Conservation (phyloP, 23 red algal genomes). For the Gracilaria caudata region DNA sequence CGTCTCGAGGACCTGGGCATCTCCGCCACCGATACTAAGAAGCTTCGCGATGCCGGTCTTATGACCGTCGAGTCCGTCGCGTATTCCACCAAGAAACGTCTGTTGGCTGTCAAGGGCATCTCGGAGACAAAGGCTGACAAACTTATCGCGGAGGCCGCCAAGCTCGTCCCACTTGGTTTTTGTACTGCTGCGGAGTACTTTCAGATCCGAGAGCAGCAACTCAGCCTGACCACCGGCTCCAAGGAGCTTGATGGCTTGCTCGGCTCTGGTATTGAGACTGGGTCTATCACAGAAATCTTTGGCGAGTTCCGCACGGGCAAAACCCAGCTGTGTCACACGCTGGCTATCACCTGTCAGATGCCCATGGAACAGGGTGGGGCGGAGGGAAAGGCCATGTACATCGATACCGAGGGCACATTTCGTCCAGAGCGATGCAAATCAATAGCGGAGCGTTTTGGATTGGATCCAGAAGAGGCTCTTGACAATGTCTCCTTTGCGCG, state of each 20-base stretch:
- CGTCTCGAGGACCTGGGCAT: constrained; percentile 84
- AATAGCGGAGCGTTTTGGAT: constrained; percentile 88
- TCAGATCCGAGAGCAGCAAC: constrained; percentile 75
- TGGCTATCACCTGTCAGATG: constrained; percentile 95
- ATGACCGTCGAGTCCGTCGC: constrained; percentile 95
- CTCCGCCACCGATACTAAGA: constrained; percentile 95
- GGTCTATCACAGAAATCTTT: constrained; percentile 96
- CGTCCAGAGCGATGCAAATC: constrained; percentile 90
- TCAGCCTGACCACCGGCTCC: constrained; percentile 90
- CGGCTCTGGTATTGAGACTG: constrained; percentile 92
- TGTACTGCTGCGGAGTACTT: constrained; percentile 84
- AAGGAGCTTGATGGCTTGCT: constrained; percentile 93
- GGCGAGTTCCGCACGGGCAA: constrained; percentile 98
- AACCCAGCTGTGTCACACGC: constrained; percentile 95
- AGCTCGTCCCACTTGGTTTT: constrained; percentile 94
- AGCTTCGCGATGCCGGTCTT: constrained; percentile 93
- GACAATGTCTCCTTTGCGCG: constrained; percentile 96
- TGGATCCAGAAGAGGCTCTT: constrained; percentile 91
- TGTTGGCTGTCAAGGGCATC: constrained; percentile 89
- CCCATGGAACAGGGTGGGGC: constrained; percentile 92
- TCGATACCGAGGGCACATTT: constrained; percentile 98
- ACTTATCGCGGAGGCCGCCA: constrained; percentile 81
- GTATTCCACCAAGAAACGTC: constrained; percentile 88
- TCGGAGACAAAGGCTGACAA: constrained; percentile 99
- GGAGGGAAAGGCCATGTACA: constrained; percentile 96